Base-by-base conservation (phyloP, 371 early-diverging fungal species). In the Apophysomyces variabilis region DNA sequence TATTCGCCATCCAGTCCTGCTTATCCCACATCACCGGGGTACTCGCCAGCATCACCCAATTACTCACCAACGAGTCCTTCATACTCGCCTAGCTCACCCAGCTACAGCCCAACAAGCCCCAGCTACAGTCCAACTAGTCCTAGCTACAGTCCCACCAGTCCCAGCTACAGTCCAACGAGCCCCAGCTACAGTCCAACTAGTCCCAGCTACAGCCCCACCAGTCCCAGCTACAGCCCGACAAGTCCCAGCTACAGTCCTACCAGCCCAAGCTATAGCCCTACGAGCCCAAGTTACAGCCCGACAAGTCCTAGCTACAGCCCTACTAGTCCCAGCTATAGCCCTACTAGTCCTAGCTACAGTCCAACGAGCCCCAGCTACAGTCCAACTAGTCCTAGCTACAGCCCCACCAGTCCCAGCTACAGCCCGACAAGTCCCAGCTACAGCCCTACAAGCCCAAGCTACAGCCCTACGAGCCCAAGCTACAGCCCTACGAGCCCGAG, bases 131-230 rank as follows among this genome's bases (percentile, higher is more conserved):
- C 95, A 1, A 91, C 93, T 9, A 81, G 82, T 18, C 89, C 90
- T 7, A 75, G 78, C 57, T 94, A 92, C 66, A 78, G 75, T 3
- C 91, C 92, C 14, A 90, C 90, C 7, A 80, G 80, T 38, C 91
- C 90, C 12, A 74, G 78, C 41, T 91, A 89, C 68, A 83, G 86
- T 3, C 92, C 94, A 12, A 92, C 93, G 5, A 80, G 77, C 50
- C 96, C 96, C n/a, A 81, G 83, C 26, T 95, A 96, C 73, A 84
- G 84, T 0, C 95, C 93, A 0, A 91, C 90, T 3, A 77, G 80
- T 12, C 94, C 95, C 26, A 82, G 84, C 65, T 93, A 89, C 68
- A 78, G 80, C 58, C 93, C 96, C 1, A 90, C 93, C 11, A 81
- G 82, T 56, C 93, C 94, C 5, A 82, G 85, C 50, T 79, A 80